These are phyloP conservation scores for Collybia nuda DNA, from an alignment of 768 basidiomycete genomes.

Conservation along the genomic window DNA sequence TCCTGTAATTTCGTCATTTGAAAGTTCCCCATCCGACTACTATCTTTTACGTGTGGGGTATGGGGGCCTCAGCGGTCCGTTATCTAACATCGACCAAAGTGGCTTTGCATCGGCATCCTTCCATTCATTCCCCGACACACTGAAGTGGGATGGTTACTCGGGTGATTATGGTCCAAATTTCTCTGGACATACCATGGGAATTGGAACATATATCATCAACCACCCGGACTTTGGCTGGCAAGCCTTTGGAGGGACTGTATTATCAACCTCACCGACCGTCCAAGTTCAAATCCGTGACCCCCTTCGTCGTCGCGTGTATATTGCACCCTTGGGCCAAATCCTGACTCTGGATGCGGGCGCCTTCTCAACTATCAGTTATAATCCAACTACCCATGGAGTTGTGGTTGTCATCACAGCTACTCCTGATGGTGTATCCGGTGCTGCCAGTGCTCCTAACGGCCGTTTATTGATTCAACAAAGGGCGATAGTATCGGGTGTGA, in stretches of 20 bases:
- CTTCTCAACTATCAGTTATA: slow-evolving; percentile 41
- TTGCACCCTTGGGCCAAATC: slow-evolving; percentile 47
- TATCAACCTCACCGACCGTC: slow-evolving; percentile 38
- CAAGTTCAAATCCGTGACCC: slow-evolving; percentile 46
- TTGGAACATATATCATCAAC: slow-evolving; percentile 45
- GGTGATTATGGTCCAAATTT: slow-evolving; percentile 64
- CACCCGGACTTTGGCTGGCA: slow-evolving; percentile 64
- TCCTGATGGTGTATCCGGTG: slow-evolving; percentile 35
- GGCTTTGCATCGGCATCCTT: slow-evolving; percentile 60
- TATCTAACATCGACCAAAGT: slow-evolving; percentile 55
- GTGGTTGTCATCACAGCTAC: slow-evolving; percentile 38
- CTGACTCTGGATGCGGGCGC: slow-evolving; percentile 52
- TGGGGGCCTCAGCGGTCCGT: slow-evolving; percentile 52
- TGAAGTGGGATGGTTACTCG: slow-evolving; percentile 58
- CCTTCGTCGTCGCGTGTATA: slow-evolving; percentile 48
- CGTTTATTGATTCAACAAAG: slow-evolving; percentile 46
- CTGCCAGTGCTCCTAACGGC: slow-evolving; percentile 45
- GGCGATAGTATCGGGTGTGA: slow-evolving; percentile 35
- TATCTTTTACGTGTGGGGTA: slow-evolving; percentile 53
- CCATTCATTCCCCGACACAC: slow-evolving; percentile 57
- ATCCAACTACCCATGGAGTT: slow-evolving; percentile 36
- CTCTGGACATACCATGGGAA: slow-evolving; percentile 52
- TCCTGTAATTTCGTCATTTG: slow-evolving; percentile 50
- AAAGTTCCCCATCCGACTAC: slow-evolving; percentile 44
- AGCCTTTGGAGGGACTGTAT: slow-evolving; percentile 52